Percentiles rank a stretch among this genome's conserved stretches.
Evolutionary conservation across 2,329 filamentous ascomycete genomes (phyloP).

Genomic region (Nothomitra cinnamomea): DNA sequence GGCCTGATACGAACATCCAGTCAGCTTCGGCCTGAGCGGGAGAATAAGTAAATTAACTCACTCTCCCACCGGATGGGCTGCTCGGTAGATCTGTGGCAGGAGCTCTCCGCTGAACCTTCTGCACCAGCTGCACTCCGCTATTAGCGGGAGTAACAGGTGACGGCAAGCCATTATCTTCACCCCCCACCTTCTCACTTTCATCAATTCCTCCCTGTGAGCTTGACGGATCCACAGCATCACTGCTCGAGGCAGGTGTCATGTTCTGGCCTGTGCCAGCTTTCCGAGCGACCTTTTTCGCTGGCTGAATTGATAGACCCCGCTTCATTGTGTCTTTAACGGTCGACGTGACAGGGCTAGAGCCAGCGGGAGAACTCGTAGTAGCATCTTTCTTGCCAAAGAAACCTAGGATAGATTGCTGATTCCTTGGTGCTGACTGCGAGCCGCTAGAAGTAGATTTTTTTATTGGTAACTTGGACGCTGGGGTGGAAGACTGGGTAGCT

Average conservation of each 20-base stretch:
- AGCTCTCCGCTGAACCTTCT: background rate
- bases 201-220: constrained; percentile 52
- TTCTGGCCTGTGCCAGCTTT: constrained; percentile 31
- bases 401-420: constrained; percentile 56
- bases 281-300: constrained; percentile 27
- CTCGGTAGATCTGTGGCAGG: background rate
- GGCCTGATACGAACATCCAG: constrained; percentile 23
- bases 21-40: constrained; percentile 2
- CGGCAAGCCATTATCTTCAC: constrained; percentile 34
- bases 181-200: constrained; percentile 27
- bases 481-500: background rate
- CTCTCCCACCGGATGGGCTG: background rate
- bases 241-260: constrained; percentile 64
- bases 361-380: constrained; percentile 7
- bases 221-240: constrained; percentile 50
- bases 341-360: background rate
- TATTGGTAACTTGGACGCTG: background rate
- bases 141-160: constrained; percentile 19
- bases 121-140: background rate
- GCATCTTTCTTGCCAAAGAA: constrained; percentile 51
- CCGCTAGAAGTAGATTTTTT: background rate
- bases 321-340: background rate
- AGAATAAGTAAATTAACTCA: background rate
- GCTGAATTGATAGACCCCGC: background rate
- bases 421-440: constrained; percentile 23